Conservation (phyloP, 2,329 filamentous ascomycete genomes). For the Paradendryphiella salina region DNA sequence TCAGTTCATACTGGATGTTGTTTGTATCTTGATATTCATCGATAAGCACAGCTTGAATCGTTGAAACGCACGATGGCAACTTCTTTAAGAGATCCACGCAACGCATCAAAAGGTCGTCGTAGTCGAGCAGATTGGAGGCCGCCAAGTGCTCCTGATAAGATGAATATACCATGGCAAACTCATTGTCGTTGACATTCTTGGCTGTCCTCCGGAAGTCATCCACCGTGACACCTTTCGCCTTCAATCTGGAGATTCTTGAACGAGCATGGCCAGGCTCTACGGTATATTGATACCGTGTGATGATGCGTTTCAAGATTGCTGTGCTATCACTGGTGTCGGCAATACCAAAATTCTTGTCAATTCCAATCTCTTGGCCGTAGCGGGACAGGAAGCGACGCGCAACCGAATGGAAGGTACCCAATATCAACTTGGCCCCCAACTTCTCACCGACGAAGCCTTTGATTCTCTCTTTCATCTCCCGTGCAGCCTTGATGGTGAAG, state of each 20-base stretch:
- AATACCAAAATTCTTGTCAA: slow-evolving; percentile 84
- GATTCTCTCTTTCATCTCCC: slow-evolving; percentile 90
- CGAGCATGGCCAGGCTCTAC: slow-evolving; percentile 73
- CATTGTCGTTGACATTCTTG: slow-evolving; percentile 60
- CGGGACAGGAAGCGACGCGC: slow-evolving; percentile 78
- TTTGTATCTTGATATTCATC: slow-evolving; percentile 99
- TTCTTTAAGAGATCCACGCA: slow-evolving; percentile 77
- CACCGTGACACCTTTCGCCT: slow-evolving; percentile 58
- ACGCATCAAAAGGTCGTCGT: slow-evolving; percentile 85
- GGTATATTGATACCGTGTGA: slow-evolving; percentile 69
- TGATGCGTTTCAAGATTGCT: slow-evolving; percentile 78
- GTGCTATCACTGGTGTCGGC: slow-evolving; percentile 81
- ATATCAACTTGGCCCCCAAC: slow-evolving; percentile 72
- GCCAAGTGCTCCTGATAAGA: slow-evolving; percentile 79
- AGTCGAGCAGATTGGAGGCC: slow-evolving; percentile 83
- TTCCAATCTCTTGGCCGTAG: slow-evolving; percentile 82
- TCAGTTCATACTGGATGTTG: slow-evolving; percentile 89
- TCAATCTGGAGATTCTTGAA: slow-evolving; percentile 70
- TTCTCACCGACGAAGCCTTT: slow-evolving; percentile 77
- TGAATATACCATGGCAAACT: slow-evolving; percentile 68
- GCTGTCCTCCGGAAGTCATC: slow-evolving; percentile 49
- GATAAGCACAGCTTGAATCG: slow-evolving; percentile 87
- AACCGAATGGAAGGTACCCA: slow-evolving; percentile 96
- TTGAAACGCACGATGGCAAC: slow-evolving; percentile 79
- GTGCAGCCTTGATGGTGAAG: slow-evolving; percentile 93